These are phyloP conservation scores for Liquidambar formosana DNA, from an alignment of 164 flowering plant genomes.

Conservation along the genomic window DNA sequence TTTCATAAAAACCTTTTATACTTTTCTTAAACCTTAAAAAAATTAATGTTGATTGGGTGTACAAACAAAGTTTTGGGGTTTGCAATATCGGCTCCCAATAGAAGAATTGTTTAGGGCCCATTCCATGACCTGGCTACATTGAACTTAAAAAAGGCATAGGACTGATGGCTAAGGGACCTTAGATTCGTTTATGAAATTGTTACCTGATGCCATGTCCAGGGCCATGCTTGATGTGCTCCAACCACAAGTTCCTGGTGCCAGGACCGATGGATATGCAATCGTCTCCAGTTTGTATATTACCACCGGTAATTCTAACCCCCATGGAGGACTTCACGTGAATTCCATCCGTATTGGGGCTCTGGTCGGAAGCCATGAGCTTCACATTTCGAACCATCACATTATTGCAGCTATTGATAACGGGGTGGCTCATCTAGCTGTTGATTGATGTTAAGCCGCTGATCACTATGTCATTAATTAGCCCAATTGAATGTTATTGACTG, in stretches of 20 bases:
- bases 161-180: neutral
- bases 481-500: conserved; percentile 34
- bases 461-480: conserved; percentile 27
- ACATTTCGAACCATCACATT: conserved; percentile 34
- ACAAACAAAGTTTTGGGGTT: no score
- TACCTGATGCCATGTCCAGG: conserved; percentile 62
- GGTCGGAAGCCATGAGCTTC: conserved; percentile 35
- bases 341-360: conserved; percentile 66
- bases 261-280: conserved; percentile 56
- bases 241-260: conserved; percentile 35
- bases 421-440: conserved; percentile 45
- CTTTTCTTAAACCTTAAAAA: no score
- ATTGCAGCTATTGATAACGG: conserved; percentile 29
- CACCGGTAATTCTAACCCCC: conserved; percentile 26
- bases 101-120: no score
- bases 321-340: conserved; percentile 40
- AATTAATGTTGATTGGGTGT: no score
- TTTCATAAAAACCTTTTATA: no score
- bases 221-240: conserved; percentile 33
- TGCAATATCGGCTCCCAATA: no score
- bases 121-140: neutral
- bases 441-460: conserved; percentile 41
- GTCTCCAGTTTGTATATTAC: conserved; percentile 45
- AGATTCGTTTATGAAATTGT: neutral
- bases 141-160: neutral